Percentiles rank a stretch among this genome's conserved stretches.
Evolutionary conservation across 371 early-diverging fungal species (phyloP).

Genomic region (Lichtheimia ornata): DNA sequence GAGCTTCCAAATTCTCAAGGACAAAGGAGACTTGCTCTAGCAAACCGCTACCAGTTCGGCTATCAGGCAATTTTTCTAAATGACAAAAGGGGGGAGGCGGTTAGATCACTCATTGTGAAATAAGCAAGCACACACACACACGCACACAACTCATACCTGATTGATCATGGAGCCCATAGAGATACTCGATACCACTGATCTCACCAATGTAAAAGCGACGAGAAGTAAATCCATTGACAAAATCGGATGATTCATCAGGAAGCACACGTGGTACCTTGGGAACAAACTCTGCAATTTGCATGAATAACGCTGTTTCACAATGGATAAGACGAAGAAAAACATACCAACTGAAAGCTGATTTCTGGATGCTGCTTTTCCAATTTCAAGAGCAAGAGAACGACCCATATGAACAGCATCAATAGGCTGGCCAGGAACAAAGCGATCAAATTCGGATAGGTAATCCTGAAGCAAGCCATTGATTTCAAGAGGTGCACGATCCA

Average conservation of each 20-base stretch:
- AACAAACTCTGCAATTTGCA: slow-evolving; percentile 25
- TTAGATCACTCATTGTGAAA: too few relatives aligned
- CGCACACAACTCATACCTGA: slow-evolving; percentile 6
- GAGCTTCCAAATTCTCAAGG: slow-evolving; percentile 30
- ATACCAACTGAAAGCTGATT: slow-evolving; percentile 50
- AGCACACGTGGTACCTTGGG: slow-evolving; percentile 46
- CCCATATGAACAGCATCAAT: slow-evolving; percentile 68
- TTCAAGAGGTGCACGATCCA: slow-evolving; percentile 55
- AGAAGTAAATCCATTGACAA: slow-evolving; percentile 61
- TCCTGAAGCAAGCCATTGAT: slow-evolving; percentile 68
- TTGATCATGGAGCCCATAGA: slow-evolving; percentile 20
- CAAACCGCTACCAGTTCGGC: slow-evolving; percentile 14
- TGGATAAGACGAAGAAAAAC: background rate
- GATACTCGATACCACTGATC: slow-evolving; percentile 55
- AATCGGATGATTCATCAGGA: slow-evolving; percentile 60
- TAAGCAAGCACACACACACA: background rate
- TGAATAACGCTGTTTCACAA: background rate
- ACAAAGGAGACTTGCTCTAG: slow-evolving; percentile 44
- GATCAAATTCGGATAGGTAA: slow-evolving; percentile 63
- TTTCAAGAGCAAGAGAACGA: slow-evolving; percentile 71
- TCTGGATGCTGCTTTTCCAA: slow-evolving; percentile 58
- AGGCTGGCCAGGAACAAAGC: slow-evolving; percentile 45
- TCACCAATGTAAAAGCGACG: slow-evolving; percentile 61
- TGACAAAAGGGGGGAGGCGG: too few relatives aligned
- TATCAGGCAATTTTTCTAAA: slow-evolving; percentile 18